Evolutionary conservation across 495 filamentous ascomycete species (phyloP).

Genomic region (Trichoderma gamsii): DNA sequence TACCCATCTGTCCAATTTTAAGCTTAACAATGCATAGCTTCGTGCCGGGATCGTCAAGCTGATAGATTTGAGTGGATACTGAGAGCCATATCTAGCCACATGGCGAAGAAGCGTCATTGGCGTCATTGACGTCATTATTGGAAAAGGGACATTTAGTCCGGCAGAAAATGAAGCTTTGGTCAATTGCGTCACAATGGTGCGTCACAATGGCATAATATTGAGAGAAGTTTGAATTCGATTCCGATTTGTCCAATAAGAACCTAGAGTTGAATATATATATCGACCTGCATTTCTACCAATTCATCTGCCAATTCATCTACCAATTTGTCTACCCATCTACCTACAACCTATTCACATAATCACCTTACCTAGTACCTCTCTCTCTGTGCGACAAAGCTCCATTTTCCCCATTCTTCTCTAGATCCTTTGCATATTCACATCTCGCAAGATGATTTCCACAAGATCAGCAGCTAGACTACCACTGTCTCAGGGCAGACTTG

Average conservation of each 20-base stretch:
- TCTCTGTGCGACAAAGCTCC: background rate
- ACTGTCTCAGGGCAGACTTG: background rate
- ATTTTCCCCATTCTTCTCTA: background rate
- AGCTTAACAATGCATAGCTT: background rate
- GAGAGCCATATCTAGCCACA: background rate
- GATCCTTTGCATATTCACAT: background rate
- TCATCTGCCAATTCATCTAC: background rate
- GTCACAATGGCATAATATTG: conserved; percentile 12
- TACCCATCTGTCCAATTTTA: background rate
- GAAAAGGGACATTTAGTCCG: background rate
- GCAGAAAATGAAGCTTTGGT: background rate
- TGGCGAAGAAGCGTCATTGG: background rate
- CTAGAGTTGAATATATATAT: background rate
- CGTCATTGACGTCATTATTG: background rate
- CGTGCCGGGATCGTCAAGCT: background rate
- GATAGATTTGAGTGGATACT: background rate
- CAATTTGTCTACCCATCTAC: background rate
- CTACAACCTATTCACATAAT: background rate
- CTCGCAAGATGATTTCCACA: background rate
- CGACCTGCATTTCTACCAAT: background rate
- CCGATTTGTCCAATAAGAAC: background rate
- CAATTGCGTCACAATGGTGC: conserved; percentile 11
- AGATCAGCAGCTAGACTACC: conserved; percentile 6
- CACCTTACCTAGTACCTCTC: background rate
- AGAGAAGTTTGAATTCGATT: background rate